Evolutionary conservation across 2,329 filamentous ascomycete species (phyloP).

Genomic region (Akanthomyces dipterigenus): DNA sequence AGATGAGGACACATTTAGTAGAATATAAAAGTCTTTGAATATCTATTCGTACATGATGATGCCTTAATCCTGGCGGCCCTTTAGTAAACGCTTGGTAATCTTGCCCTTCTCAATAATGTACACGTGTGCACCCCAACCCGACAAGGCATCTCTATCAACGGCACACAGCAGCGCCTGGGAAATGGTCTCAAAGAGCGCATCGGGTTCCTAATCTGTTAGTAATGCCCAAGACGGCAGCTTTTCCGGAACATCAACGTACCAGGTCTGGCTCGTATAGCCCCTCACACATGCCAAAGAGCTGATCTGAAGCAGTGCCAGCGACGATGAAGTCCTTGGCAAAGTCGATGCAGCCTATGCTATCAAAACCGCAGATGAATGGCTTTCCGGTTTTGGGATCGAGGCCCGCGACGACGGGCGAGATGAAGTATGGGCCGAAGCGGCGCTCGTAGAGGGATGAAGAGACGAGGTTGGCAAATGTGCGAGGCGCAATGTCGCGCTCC

Average conservation of each 20-base stretch:
- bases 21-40: conserved; percentile 15
- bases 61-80: conserved; percentile 85
- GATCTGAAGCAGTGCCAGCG: conserved; percentile 89
- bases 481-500: conserved; percentile 90
- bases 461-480: conserved; percentile 95
- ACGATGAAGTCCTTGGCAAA: conserved; percentile 99
- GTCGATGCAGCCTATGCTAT: conserved; percentile 98
- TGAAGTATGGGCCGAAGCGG: conserved; percentile 94
- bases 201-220: conserved; percentile 55
- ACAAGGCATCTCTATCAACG: conserved; percentile 91
- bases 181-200: conserved; percentile 97
- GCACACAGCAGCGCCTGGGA: conserved; percentile 94
- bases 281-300: conserved; percentile 98
- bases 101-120: conserved; percentile 99
- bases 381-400: conserved; percentile 89
- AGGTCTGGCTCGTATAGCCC: conserved; percentile 96
- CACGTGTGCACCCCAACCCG: conserved; percentile 96
- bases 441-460: conserved; percentile 86
- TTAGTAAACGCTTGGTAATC: conserved; percentile 97
- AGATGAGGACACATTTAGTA: conserved; percentile 12
- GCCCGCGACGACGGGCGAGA: conserved; percentile 88
- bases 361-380: conserved; percentile 98
- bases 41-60: conserved; percentile 14
- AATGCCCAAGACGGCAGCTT: conserved; percentile 15
- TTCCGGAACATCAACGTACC: conserved; percentile 47